phyloP scores from a whole-genome alignment of 2,329 filamentous ascomycete genomes.

The Fusarium torreyae region DNA sequence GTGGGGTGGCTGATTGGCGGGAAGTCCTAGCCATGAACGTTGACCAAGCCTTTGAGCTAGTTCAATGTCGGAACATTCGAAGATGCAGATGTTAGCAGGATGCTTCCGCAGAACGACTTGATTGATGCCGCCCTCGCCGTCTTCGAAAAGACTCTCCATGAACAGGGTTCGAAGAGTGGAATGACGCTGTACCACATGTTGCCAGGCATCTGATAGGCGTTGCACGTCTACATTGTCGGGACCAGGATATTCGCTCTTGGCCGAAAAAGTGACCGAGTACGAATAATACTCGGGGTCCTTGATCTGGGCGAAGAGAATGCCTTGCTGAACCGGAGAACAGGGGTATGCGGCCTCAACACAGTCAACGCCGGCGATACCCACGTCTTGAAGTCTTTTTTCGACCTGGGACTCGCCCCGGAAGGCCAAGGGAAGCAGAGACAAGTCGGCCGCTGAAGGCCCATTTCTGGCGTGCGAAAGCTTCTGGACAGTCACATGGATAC shows the following conservation, averaged over 20 bases:
- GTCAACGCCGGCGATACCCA: background rate
- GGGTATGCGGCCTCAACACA: conserved; percentile 40
- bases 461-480: background rate
- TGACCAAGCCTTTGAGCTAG: background rate
- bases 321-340: conserved; percentile 44
- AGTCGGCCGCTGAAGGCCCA: background rate
- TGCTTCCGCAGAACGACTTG: conserved; percentile 43
- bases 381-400: background rate
- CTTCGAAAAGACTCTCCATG: conserved; percentile 21
- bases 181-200: conserved; percentile 36
- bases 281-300: conserved; percentile 36
- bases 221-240: background rate
- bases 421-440: conserved; percentile 27
- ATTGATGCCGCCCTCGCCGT: conserved; percentile 17
- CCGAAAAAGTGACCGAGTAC: conserved; percentile 42
- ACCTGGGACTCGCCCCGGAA: conserved; percentile 6
- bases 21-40: background rate
- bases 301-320: conserved; percentile 42
- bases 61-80: conserved; percentile 13
- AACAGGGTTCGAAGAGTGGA: conserved; percentile 47
- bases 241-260: background rate
- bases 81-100: background rate
- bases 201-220: conserved; percentile 40
- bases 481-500: background rate
- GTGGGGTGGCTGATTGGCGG: conserved; percentile 23